Evolutionary conservation across 805 yeast genomes (phyloP).

Genomic region (Ogataea polymorpha): DNA sequence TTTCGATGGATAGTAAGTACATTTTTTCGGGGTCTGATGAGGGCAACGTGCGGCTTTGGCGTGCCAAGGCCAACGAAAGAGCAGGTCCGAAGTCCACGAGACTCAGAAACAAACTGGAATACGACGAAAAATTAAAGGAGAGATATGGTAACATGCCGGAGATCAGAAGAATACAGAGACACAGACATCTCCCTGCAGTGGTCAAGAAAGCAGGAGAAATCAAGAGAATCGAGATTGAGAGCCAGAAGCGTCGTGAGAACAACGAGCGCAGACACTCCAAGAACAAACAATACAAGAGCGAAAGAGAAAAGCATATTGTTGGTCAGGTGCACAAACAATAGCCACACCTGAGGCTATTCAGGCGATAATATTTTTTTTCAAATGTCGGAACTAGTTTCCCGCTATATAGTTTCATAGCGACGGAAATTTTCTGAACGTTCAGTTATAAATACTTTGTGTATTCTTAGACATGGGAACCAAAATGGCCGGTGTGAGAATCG

Average conservation of each 20-base stretch:
- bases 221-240: constrained; percentile 67
- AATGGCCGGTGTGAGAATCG: constrained; percentile 35
- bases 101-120: constrained; percentile 80
- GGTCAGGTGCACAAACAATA: constrained; percentile 62
- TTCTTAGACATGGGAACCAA: not conserved
- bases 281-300: constrained; percentile 60
- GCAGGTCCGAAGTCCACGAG: constrained; percentile 76
- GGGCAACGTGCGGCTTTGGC: constrained; percentile 92
- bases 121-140: constrained; percentile 87
- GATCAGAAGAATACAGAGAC: constrained; percentile 82
- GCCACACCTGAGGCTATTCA: not conserved
- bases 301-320: constrained; percentile 83
- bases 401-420: not conserved
- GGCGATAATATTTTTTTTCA: not conserved
- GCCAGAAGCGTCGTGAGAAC: constrained; percentile 76
- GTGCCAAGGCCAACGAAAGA: constrained; percentile 82
- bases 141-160: constrained; percentile 96
- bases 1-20: constrained; percentile 85
- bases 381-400: constrained; percentile 6
- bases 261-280: constrained; percentile 80
- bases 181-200: constrained; percentile 85
- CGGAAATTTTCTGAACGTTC: not conserved
- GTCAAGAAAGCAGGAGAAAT: constrained; percentile 88
- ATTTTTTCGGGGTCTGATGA: constrained; percentile 92
- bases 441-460: not conserved